Base-by-base conservation (phyloP, 129 eudicot genomes). In the Escallonia rubra region DNA sequence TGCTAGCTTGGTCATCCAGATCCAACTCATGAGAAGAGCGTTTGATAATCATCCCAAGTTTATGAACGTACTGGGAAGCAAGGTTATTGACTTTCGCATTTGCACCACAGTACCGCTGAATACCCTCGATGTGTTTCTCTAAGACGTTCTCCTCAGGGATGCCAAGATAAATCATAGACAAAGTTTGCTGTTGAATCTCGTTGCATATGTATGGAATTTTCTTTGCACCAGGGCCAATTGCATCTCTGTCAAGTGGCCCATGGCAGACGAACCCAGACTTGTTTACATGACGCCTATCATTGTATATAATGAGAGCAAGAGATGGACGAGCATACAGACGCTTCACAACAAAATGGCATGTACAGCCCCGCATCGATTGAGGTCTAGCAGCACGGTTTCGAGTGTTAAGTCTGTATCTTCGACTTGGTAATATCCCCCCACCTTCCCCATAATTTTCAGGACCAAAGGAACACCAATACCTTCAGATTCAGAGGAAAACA, bases 341-440 rank as follows among this genome's bases (percentile, higher is more conserved):
- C 83, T 94, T 94, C 75, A 94, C 93, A 53, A 94, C 78, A 56
- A 89, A 94, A 81, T 94, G 90, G 63, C 99, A 94, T 11, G 83
- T 80, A 68, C 99, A 94, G 10, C 99, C 99, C 39, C 99, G 76
- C 99, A 94, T 94, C 12, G 99, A 94, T 56, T 94, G 99, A 53
- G 99, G 99, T 74, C 95, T 85, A 64, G 99, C 89, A 34, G 97
- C 99, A 70, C 99, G 99, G 59, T 94, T 94, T 74, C 99, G 88
- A 40, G 99, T 94, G 76, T 94, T 94, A 41, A 94, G 84, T 54
- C 99, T 80, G 72, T 82, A 94, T 72, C 83, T 88, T 81, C 97
- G 78, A 64, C 99, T 94, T 62, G 96, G 99, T 61, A 94, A 77
- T 76, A 86, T 79, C 66, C 78, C 78, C 38, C 99, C 99, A 57